Evolutionary conservation across 768 basidiomycete genomes (phyloP).

Genomic region (Leccinum rimulosum): DNA sequence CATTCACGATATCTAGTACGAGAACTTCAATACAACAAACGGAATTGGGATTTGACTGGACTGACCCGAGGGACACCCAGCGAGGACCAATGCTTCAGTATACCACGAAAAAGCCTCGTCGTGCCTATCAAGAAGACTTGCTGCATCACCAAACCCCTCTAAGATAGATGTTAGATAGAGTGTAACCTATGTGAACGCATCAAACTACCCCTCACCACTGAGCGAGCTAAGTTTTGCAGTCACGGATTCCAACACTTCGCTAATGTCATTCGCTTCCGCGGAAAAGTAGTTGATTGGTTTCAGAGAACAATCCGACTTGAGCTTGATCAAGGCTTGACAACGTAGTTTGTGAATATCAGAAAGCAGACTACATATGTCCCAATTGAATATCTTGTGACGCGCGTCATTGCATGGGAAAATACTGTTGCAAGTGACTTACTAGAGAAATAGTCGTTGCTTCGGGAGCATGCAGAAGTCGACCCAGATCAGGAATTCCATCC

Average conservation of each 20-base stretch:
- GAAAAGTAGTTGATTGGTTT: not conserved
- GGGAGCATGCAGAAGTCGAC: not conserved
- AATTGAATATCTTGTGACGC: constrained; percentile 12
- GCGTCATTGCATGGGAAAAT: not conserved
- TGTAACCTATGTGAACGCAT: not conserved
- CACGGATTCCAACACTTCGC: constrained; percentile 7
- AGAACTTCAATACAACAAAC: not conserved
- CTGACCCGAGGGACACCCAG: constrained; percentile 6
- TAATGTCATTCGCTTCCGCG: not conserved
- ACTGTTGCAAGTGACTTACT: not conserved
- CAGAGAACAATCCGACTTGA: not conserved
- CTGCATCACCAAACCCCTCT: constrained; percentile 14
- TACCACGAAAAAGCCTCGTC: constrained; percentile 14
- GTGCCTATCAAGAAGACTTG: not conserved
- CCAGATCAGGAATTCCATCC: not conserved
- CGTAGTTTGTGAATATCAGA: not conserved
- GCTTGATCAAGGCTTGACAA: constrained; percentile 1
- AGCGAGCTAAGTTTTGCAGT: constrained; percentile 10
- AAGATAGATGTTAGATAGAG: not conserved
- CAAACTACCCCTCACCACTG: constrained; percentile 6
- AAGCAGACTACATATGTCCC: constrained; percentile 6
- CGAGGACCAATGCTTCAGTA: constrained; percentile 6
- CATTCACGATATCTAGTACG: constrained; percentile 1
- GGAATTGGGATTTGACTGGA: not conserved
- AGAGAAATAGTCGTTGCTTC: constrained; percentile 1